Conservation (phyloP, 345 rosid genomes). For the Isatis tinctoria region DNA sequence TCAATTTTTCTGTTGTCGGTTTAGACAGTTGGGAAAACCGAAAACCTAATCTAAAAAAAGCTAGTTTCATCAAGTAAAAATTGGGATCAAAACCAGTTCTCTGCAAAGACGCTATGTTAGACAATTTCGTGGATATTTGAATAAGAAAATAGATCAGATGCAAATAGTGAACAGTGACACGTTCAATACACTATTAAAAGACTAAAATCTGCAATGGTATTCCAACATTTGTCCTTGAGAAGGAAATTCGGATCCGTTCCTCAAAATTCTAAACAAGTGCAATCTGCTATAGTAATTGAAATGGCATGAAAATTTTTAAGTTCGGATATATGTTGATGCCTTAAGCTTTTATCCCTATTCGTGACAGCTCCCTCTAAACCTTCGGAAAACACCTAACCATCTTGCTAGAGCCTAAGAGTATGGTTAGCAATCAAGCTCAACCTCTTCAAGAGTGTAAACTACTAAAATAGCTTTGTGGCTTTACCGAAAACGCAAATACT, state of each 20-base stretch:
- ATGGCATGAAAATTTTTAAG: too few relatives aligned
- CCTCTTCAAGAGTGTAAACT: not conserved
- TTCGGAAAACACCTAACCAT: too few relatives aligned
- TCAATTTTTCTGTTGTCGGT: not conserved
- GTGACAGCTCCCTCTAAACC: too few relatives aligned
- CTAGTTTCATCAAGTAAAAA: not conserved
- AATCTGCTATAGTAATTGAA: too few relatives aligned
- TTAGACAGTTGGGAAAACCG: not conserved
- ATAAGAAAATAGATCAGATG: not conserved
- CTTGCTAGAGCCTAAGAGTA: not conserved
- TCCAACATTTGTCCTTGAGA: not conserved
- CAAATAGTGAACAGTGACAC: too few relatives aligned
- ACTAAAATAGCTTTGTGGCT: not conserved
- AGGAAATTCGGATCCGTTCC: not conserved
- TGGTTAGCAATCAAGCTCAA: not conserved
- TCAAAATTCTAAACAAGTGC: too few relatives aligned
- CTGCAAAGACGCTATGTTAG: not conserved
- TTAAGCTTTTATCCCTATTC: too few relatives aligned
- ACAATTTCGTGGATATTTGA: not conserved
- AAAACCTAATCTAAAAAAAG: not conserved
- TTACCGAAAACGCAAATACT: too few relatives aligned
- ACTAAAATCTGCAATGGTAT: too few relatives aligned
- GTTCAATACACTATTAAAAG: too few relatives aligned
- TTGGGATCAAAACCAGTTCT: not conserved
- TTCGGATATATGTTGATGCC: too few relatives aligned